Evolutionary conservation across 2,329 filamentous ascomycete species (phyloP).

Genomic region (Aspergillus intermedius): DNA sequence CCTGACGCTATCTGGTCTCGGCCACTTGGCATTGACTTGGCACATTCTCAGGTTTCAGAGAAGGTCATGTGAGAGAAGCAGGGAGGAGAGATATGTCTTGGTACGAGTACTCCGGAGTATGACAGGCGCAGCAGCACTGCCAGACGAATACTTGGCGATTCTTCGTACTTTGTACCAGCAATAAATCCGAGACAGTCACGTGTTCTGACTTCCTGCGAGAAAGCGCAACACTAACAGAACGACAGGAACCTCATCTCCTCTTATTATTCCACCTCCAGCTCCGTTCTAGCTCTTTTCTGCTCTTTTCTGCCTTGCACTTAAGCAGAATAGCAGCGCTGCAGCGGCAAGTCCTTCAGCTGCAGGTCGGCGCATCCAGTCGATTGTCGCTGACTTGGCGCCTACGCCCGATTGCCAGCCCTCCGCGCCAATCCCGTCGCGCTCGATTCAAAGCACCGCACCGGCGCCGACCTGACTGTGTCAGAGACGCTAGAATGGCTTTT

Average conservation of each 20-base stretch:
- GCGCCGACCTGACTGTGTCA: not conserved
- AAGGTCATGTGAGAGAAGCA: not conserved
- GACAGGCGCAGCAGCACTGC: not conserved
- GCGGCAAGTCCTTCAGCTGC: slow-evolving; percentile 16
- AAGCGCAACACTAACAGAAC: not conserved
- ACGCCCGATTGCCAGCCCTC: slow-evolving; percentile 5
- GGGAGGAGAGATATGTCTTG: not conserved
- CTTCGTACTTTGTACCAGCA: not conserved
- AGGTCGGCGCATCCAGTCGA: slow-evolving; percentile 9
- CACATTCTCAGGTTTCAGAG: not conserved
- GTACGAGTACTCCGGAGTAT: not conserved
- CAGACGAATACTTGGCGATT: not conserved
- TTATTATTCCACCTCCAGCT: not conserved
- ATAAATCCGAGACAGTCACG: slow-evolving; percentile 10
- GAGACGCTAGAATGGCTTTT: slow-evolving; percentile 1
- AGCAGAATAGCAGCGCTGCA: slow-evolving; percentile 25
- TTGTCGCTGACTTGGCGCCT: slow-evolving; percentile 21
- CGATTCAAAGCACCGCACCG: slow-evolving; percentile 6
- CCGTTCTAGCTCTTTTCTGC: not conserved
- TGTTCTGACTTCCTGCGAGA: slow-evolving; percentile 10
- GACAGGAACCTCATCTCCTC: not conserved
- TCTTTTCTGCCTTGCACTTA: not conserved
- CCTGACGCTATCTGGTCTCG: slow-evolving; percentile 1
- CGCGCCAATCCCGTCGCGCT: slow-evolving; percentile 10
- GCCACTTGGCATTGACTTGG: not conserved